These are phyloP conservation scores for Cutaneotrichosporon sp. DNA, from an alignment of 1,284 basidiomycete genomes.

Conservation along the genomic window DNA sequence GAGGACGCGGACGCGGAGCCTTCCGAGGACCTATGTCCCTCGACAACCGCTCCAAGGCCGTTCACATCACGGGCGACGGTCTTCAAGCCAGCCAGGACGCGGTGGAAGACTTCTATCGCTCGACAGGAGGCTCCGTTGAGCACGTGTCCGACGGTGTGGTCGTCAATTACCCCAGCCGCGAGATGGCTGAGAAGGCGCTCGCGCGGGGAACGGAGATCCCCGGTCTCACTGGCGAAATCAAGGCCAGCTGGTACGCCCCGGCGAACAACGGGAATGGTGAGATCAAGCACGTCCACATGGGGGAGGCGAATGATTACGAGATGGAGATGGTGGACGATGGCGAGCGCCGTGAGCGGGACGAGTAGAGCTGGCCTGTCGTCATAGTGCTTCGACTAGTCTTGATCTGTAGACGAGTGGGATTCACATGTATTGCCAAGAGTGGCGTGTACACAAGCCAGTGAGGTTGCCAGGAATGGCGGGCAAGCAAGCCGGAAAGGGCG, in stretches of 20 bases:
- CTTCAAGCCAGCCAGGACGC: conserved; percentile 50
- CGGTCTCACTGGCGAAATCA: conserved; percentile 21
- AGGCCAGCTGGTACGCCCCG: conserved; percentile 29
- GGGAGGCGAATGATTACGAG: not conserved
- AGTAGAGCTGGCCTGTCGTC: conserved; percentile 4
- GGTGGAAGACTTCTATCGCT: conserved; percentile 77
- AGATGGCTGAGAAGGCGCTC: conserved; percentile 45
- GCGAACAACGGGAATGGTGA: conserved; percentile 2
- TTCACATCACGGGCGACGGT: conserved; percentile 65
- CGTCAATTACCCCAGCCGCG: conserved; percentile 40
- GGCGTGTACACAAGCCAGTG: not conserved
- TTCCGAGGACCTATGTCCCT: conserved; percentile 65
- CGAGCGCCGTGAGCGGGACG: conserved; percentile 14
- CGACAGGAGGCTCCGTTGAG: conserved; percentile 47
- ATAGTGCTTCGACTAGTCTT: too few relatives aligned
- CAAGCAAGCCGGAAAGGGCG: too few relatives aligned
- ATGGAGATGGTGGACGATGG: conserved; percentile 17
- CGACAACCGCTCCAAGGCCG: conserved; percentile 80
- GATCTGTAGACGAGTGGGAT: not conserved
- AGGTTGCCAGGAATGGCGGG: too few relatives aligned
- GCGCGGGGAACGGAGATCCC: conserved; percentile 37
- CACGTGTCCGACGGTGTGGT: conserved; percentile 19
- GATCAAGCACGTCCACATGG: not conserved
- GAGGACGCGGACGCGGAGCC: conserved; percentile 57
- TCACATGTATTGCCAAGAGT: not conserved